phyloP scores from a whole-genome alignment of 2,329 filamentous ascomycete genomes.

The Neopestalotiopsis sp. region DNA sequence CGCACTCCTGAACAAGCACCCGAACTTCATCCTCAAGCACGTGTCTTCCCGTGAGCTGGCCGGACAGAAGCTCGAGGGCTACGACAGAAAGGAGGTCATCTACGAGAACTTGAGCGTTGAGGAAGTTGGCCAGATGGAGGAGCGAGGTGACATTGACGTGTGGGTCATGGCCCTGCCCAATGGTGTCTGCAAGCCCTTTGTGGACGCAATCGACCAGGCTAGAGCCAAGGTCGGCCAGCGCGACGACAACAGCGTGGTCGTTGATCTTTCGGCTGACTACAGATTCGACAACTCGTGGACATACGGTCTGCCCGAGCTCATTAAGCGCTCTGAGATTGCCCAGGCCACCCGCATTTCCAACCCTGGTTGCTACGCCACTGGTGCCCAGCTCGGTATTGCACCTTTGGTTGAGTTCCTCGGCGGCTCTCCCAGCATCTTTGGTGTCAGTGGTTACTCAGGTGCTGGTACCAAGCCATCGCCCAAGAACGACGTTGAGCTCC shows the following conservation, averaged over 20 bases:
- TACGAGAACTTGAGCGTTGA: slow-evolving; percentile 92
- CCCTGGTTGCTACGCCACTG: slow-evolving; percentile 95
- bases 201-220: slow-evolving; percentile 82
- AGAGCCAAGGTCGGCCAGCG: slow-evolving; percentile 54
- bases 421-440: slow-evolving; percentile 82
- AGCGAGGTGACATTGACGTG: slow-evolving; percentile 84
- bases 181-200: slow-evolving; percentile 90
- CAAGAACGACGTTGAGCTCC: slow-evolving; percentile 87
- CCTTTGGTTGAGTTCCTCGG: slow-evolving; percentile 79
- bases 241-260: slow-evolving; percentile 71
- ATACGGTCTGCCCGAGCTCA: slow-evolving; percentile 88
- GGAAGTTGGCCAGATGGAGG: slow-evolving; percentile 84
- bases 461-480: slow-evolving; percentile 92
- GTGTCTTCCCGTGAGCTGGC: slow-evolving; percentile 69
- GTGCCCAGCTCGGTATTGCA: slow-evolving; percentile 85
- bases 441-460: slow-evolving; percentile 91
- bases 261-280: slow-evolving; percentile 97
- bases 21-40: slow-evolving; percentile 21
- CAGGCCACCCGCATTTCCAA: slow-evolving; percentile 84
- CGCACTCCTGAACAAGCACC: slow-evolving; percentile 77
- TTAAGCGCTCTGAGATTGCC: slow-evolving; percentile 76
- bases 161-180: slow-evolving; percentile 99
- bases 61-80: slow-evolving; percentile 86
- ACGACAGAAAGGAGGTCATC: slow-evolving; percentile 87
- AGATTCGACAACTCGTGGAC: slow-evolving; percentile 86